phyloP scores from a whole-genome alignment of 441 rosid species.

The Euphorbia neoarborescens region DNA sequence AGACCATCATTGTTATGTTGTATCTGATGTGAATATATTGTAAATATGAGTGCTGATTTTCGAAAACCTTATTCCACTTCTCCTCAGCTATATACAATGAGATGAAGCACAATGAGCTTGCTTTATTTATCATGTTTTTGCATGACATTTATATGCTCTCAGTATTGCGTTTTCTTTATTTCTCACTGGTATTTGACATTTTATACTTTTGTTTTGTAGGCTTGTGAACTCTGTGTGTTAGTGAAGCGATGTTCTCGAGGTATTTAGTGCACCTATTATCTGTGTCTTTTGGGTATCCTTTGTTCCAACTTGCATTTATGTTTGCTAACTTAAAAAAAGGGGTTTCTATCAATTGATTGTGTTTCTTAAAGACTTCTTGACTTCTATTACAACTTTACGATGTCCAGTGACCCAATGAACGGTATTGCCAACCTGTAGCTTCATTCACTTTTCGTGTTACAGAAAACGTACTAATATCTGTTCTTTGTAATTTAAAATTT shows the following conservation, averaged over 20 bases:
- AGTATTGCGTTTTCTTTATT: neutral
- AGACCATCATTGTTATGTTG: neutral
- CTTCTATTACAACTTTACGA: no score
- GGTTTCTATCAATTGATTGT: no score
- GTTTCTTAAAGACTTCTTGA: no score
- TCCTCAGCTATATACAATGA: neutral
- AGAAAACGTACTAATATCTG: no score
- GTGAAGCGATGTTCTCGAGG: neutral
- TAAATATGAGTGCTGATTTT: neutral
- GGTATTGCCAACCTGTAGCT: no score
- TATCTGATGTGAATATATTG: neutral
- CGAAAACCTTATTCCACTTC: neutral
- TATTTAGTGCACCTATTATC: neutral
- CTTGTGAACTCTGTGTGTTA: neutral
- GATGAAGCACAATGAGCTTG: no score
- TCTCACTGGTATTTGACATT: neutral
- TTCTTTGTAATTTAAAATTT: no score
- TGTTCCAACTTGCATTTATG: no score
- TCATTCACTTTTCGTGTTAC: no score
- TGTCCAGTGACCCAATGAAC: no score
- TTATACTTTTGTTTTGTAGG: constrained; percentile 5
- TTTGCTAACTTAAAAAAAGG: no score
- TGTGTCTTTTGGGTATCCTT: no score
- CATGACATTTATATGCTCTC: neutral
- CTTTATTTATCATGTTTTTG: neutral